Base-by-base conservation (phyloP, 305 asterid species). In the Fraxinus xanthoxyloides region DNA sequence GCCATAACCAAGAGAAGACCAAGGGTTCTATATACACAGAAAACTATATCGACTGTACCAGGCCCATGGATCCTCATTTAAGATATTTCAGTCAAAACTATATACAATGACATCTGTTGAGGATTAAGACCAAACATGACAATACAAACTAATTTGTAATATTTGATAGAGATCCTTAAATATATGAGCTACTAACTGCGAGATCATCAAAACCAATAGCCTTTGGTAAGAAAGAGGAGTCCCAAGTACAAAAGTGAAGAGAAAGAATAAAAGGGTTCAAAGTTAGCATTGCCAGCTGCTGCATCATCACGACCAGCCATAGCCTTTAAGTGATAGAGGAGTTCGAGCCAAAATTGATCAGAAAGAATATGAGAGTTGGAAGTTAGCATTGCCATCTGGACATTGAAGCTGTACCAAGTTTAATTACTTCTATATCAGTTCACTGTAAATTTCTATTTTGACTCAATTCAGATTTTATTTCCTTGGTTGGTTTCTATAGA, bases 41-140 rank as follows among this genome's bases (percentile, higher is more conserved):
- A 56, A 31, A 31, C 69, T 75, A 30, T 30, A 77, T 28, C 54
- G 26, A 43, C 78, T 38, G 73, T 43, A 70, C 72, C 26, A 73
- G 77, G 28, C 30, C n/a, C 77, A 54, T 77, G 24, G 63, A 34
- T 12, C 63, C 72, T 26, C 35, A 43, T 12, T 48, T 63, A 70
- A 56, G 67, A 56, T 38, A 75, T 59, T 9, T 59, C 19, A 48
- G 75, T 4, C 63, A 82, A 80, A 69, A 67, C 75, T 46, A 32
- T 23, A 51, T 30, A 76, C 59, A 77, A 81, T 48, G 61, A 59
- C 26, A 85, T 3, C 24, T 34, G 32, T 65, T 34, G 36, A 81
- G 72, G 80, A 40, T 35, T 63, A 36, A 40, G 23, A 43, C 19
- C 28, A 51, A 31, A 72, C 48, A 24, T 76, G 84, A 31, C 59